Evolutionary conservation across 805 yeast species (phyloP).

Genomic region (Ascoidea tarda): DNA sequence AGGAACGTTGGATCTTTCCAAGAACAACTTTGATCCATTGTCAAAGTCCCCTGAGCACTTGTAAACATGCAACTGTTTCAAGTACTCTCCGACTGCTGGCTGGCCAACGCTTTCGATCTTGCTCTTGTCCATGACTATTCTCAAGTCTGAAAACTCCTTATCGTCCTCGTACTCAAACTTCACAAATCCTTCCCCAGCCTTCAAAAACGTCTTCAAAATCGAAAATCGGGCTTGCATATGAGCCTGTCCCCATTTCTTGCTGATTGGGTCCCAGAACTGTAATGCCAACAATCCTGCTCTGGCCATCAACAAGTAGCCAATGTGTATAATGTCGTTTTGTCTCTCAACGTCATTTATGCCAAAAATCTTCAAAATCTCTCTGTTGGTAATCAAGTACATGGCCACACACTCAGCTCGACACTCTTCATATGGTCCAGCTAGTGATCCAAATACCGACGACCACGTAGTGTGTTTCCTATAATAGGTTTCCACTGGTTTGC

Average conservation of each 20-base stretch:
- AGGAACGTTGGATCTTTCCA: slow-evolving; percentile 54
- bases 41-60: slow-evolving; percentile 65
- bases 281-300: slow-evolving; percentile 76
- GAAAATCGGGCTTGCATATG: slow-evolving; percentile 91
- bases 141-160: slow-evolving; percentile 41
- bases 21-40: slow-evolving; percentile 49
- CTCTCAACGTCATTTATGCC: slow-evolving; percentile 44
- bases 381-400: slow-evolving; percentile 59
- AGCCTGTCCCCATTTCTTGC: slow-evolving; percentile 85
- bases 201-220: slow-evolving; percentile 59
- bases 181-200: slow-evolving; percentile 48
- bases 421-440: slow-evolving; percentile 84
- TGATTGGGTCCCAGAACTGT: slow-evolving; percentile 77
- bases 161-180: slow-evolving; percentile 32
- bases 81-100: slow-evolving; percentile 55
- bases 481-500: slow-evolving; percentile 48
- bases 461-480: slow-evolving; percentile 79
- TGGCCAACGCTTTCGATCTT: slow-evolving; percentile 62
- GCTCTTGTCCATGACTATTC: slow-evolving; percentile 40
- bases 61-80: slow-evolving; percentile 60
- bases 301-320: slow-evolving; percentile 71
- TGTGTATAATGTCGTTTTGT: slow-evolving; percentile 48
- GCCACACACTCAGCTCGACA: slow-evolving; percentile 91
- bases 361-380: slow-evolving; percentile 55
- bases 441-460: slow-evolving; percentile 61